Evolutionary conservation across 2,329 filamentous ascomycete genomes (phyloP), one percentile per base, ranked within the genome.

Genomic region (Beauveria asiatica): DNA sequence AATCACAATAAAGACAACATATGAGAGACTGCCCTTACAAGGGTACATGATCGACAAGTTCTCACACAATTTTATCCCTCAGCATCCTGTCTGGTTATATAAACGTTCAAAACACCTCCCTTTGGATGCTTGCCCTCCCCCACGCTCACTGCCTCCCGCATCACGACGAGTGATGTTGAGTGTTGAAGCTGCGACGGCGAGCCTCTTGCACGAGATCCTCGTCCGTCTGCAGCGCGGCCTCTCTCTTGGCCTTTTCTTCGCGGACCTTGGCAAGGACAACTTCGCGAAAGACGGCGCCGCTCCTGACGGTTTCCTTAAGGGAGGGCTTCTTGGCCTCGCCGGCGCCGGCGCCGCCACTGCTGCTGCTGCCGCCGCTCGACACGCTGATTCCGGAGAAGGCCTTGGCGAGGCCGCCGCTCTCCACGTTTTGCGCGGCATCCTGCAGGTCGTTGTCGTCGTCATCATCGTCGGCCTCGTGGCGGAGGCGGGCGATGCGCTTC

Each of bases 401-500:
- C 27, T 54, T 50, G 51, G 63, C 63, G 41, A 61, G 56, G 13
- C 62, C 74, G 51, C 23, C 42, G 42, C 8, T 49, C 3, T 60
- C 50, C 21, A 55, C 57, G 8, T 60, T 60, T 23, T 60, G 57
- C 23, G 83, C 82, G 41, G 86, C 83, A 57, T 85, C 72, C 66
- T 89, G 83, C 57, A 82, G 81, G 30, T 86, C 85, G 69, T 92
- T 85, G 62, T 87, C 86, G 61, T 89, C 88, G 65, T 90, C 85
- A 62, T 94, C 85, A 65, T 88, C 91, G 65, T 96, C 92, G 69
- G 96, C 92, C 73, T 94, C 88, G 79, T 95, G 88, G 77, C 92
- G 96, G 77, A 99, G 87, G 37, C 89, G 83, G 73, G 96, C 91
- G 77, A 99, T 97, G 65, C 93, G 90, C 77, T 97, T 97, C 65